phyloP scores from a whole-genome alignment of 2,329 filamentous ascomycete genomes.

The Fusarium sacchari region DNA sequence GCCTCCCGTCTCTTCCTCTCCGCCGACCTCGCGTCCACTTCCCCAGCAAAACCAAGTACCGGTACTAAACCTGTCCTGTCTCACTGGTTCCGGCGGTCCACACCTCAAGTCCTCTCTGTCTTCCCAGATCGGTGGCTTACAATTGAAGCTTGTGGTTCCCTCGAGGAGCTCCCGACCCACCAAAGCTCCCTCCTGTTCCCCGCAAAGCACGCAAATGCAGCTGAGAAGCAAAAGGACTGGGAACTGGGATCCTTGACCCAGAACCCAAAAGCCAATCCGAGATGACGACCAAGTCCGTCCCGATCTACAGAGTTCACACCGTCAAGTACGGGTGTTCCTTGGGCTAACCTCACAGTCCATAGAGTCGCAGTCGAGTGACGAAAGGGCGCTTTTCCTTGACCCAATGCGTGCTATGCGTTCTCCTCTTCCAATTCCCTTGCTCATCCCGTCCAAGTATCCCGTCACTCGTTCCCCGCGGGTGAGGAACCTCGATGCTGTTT shows the following conservation, averaged over 20 bases:
- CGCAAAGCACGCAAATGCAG: slow-evolving; percentile 31
- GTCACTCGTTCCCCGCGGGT: slow-evolving; percentile 33
- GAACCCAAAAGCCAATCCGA: slow-evolving; percentile 8
- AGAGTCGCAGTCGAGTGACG: slow-evolving; percentile 29
- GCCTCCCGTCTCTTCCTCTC: background rate
- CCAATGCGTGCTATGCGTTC: slow-evolving; percentile 30
- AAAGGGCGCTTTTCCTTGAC: slow-evolving; percentile 36
- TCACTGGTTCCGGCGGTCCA: slow-evolving; percentile 29
- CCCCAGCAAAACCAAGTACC: slow-evolving; percentile 11
- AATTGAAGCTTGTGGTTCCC: slow-evolving; percentile 2
- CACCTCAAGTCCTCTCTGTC: background rate
- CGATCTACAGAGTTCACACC: slow-evolving; percentile 45
- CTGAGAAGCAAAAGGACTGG: slow-evolving; percentile 1
- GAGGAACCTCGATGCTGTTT: slow-evolving; percentile 36
- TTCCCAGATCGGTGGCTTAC: slow-evolving; percentile 39
- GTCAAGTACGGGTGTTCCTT: slow-evolving; percentile 33
- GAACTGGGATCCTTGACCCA: slow-evolving; percentile 7
- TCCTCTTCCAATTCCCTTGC: slow-evolving; percentile 1
- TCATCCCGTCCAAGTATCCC: slow-evolving; percentile 39
- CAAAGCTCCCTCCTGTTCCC: slow-evolving; percentile 33
- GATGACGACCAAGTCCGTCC: slow-evolving; percentile 40
- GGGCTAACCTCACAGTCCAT: slow-evolving; percentile 38
- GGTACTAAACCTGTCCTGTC: slow-evolving; percentile 11
- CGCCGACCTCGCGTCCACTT: slow-evolving; percentile 9
- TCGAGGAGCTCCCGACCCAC: slow-evolving; percentile 35